Percentiles rank a stretch among this genome's conserved stretches.
phyloP scores from a whole-genome alignment of 148 eudicot species.

The Camellia japonica region DNA sequence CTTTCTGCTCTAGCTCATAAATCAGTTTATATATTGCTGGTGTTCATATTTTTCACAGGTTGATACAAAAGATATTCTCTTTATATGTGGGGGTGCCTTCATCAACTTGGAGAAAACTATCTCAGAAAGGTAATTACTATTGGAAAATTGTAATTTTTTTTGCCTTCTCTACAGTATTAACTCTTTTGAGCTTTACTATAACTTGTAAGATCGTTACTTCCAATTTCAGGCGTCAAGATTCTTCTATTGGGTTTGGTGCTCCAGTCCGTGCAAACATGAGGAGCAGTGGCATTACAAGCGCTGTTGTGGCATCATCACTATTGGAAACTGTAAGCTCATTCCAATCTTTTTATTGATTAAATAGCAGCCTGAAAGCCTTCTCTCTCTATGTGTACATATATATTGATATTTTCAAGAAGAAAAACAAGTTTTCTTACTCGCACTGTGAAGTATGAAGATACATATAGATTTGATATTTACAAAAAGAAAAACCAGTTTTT shows the following conservation, averaged over 20 bases:
- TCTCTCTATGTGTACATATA: background rate
- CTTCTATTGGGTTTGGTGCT: slow-evolving; percentile 97
- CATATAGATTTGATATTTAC: background rate
- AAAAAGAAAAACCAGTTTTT: background rate
- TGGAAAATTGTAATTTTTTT: background rate
- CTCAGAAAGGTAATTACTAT: slow-evolving; percentile 72
- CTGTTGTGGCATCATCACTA: slow-evolving; percentile 78
- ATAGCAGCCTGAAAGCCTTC: background rate
- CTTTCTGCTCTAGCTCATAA: background rate
- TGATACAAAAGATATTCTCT: slow-evolving; percentile 96
- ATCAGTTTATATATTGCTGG: background rate
- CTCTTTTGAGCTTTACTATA: background rate
- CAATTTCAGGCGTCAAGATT: slow-evolving; percentile 79
- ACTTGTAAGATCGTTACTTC: background rate
- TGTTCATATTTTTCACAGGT: slow-evolving; percentile 43
- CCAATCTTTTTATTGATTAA: slow-evolving; percentile 2
- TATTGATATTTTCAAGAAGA: background rate
- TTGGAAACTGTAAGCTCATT: slow-evolving; percentile 71
- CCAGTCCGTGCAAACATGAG: slow-evolving; percentile 98
- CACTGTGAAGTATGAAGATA: background rate
- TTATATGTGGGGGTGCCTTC: slow-evolving; percentile 98
- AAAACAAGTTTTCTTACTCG: background rate
- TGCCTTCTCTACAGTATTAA: background rate
- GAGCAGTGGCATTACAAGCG: slow-evolving; percentile 67
- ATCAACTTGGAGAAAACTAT: slow-evolving; percentile 97